phyloP scores from a whole-genome alignment of 495 filamentous ascomycete species.

The Mycothermus thermophilus region DNA sequence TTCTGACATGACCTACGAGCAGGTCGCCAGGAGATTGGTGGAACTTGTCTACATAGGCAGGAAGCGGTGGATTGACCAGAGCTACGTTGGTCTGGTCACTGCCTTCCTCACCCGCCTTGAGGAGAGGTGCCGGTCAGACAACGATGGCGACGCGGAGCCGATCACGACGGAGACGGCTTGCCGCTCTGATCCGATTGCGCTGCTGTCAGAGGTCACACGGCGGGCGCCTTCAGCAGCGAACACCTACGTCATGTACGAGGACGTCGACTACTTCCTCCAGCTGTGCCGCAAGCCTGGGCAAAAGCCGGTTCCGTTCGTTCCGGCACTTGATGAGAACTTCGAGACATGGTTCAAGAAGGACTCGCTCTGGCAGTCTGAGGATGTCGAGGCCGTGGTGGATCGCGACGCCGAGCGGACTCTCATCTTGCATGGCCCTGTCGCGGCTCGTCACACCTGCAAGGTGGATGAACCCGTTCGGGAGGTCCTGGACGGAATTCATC shows the following conservation, averaged over 20 bases:
- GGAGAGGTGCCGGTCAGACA: conserved; percentile 65
- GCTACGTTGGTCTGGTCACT: conserved; percentile 62
- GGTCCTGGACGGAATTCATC: conserved; percentile 25
- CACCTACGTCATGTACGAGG: conserved; percentile 88
- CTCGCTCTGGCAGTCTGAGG: conserved; percentile 95
- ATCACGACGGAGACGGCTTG: not conserved
- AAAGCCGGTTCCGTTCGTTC: conserved; percentile 93
- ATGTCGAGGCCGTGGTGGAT: conserved; percentile 82
- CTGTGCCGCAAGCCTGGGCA: conserved; percentile 81
- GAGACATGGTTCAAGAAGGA: conserved; percentile 99
- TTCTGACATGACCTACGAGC: conserved; percentile 92
- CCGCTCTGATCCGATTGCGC: not conserved
- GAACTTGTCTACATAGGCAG: conserved; percentile 91
- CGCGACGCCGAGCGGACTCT: conserved; percentile 89
- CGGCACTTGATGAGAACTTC: conserved; percentile 82
- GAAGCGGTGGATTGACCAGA: conserved; percentile 80
- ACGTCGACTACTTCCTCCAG: conserved; percentile 84
- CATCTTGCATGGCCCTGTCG: conserved; percentile 89
- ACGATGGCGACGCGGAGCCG: conserved; percentile 63
- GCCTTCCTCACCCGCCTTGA: conserved; percentile 92
- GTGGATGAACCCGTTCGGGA: conserved; percentile 55
- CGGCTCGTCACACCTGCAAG: conserved; percentile 70
- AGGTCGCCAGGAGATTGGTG: conserved; percentile 84
- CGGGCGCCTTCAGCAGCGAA: conserved; percentile 64
- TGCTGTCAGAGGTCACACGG: conserved; percentile 48